Conservation (phyloP, 257 asterid species). For the Catharanthus roseus region DNA sequence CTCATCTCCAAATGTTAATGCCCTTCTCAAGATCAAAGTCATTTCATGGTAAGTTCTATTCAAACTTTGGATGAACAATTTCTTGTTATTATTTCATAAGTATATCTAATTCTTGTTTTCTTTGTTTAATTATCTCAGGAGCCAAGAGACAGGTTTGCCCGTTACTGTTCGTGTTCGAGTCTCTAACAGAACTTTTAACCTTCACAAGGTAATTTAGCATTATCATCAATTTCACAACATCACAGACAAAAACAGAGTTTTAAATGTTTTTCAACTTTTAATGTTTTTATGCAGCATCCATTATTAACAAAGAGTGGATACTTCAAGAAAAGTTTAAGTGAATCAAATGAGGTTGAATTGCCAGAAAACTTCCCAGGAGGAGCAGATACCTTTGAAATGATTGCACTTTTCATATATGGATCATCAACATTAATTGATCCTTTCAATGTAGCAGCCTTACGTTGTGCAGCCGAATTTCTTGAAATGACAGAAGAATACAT, state of each 20-base stretch:
- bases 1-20: constrained; percentile 57
- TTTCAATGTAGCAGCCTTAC: constrained; percentile 51
- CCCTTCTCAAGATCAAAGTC: constrained; percentile 65
- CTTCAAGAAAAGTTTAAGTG: constrained; percentile 45
- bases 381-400: constrained; percentile 53
- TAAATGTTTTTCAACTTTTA: no score
- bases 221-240: no score
- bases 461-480: constrained; percentile 73
- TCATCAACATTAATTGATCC: constrained; percentile 57
- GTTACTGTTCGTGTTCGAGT: constrained; percentile 48
- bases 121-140: constrained; percentile 45
- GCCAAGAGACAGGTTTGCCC: constrained; percentile 67
- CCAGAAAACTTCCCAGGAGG: constrained; percentile 66
- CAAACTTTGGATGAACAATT: neutral
- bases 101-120: constrained; percentile 6
- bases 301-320: constrained; percentile 55
- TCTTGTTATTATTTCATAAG: neutral
- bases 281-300: constrained; percentile 35
- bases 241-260: no score
- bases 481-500: constrained; percentile 45
- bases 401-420: constrained; percentile 66
- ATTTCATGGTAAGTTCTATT: constrained; percentile 45
- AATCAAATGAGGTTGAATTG: constrained; percentile 45
- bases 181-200: constrained; percentile 48
- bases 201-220: constrained; percentile 52